Percentiles rank a stretch among this genome's conserved stretches.
Conservation (phyloP, 2,329 filamentous ascomycete species). For the Botryotinia convoluta region DNA sequence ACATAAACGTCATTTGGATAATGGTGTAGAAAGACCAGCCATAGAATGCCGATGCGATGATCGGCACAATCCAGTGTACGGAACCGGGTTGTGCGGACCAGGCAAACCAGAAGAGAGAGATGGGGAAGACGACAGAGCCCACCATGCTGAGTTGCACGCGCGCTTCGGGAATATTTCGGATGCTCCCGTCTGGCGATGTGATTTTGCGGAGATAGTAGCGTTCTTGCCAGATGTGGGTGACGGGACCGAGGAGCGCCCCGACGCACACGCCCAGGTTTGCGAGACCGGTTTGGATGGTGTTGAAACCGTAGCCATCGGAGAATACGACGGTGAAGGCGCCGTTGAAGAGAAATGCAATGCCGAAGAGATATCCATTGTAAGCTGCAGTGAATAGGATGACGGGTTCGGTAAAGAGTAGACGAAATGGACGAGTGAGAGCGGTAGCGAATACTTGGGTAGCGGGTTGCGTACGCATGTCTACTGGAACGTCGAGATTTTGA, state of each 20-base stretch:
- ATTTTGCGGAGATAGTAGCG: constrained; percentile 52
- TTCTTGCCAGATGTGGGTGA: constrained; percentile 71
- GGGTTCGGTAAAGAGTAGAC: constrained; percentile 41
- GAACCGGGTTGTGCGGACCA: constrained; percentile 56
- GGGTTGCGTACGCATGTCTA: constrained; percentile 43
- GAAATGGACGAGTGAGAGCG: constrained; percentile 40
- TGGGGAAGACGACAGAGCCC: constrained; percentile 50
- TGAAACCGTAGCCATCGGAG: constrained; percentile 40
- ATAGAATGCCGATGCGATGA: constrained; percentile 53
- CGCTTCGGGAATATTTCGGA: constrained; percentile 60
- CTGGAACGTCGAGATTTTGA: constrained; percentile 38
- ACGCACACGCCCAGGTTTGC: constrained; percentile 42
- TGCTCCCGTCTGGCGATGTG: constrained; percentile 19
- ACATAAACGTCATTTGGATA: constrained; percentile 49
- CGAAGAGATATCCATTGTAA: constrained; percentile 41
- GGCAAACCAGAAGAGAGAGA: constrained; percentile 59
- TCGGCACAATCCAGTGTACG: constrained; percentile 52
- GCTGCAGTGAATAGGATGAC: constrained; percentile 40
- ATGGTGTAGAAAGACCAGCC: constrained; percentile 59
- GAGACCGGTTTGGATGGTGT: constrained; percentile 39
- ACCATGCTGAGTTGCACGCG: constrained; percentile 72
- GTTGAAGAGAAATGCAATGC: constrained; percentile 42
- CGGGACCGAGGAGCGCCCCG: constrained; percentile 58
- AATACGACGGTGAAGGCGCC: constrained; percentile 44
- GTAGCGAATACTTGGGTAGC: constrained; percentile 43